Evolutionary conservation across 164 flowering plant species (phyloP), one percentile per base, ranked within the genome.

Genomic region (Umbellularia californica): DNA sequence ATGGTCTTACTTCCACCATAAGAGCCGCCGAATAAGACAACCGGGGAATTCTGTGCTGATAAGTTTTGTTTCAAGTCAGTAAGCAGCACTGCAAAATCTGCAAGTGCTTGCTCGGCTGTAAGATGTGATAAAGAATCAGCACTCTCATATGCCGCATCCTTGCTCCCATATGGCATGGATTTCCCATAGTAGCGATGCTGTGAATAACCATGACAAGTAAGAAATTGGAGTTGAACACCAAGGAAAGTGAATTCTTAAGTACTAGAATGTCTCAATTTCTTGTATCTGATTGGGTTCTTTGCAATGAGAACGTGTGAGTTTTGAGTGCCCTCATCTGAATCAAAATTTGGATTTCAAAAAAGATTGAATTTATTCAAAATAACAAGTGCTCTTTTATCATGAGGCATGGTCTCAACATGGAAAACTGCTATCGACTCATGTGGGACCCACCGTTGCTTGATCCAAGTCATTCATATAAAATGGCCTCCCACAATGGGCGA

Each of bases 101-200:
- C 97, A 60, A 94, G 84, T 0, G 98, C 98, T 80, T 94, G 98
- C 77, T 89, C 98, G 0, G 97, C 87, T 19, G 97, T 92, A 19
- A 94, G 88, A 84, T 84, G 77, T 0, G 95, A 69, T 50, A 92
- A 80, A 14, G 94, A 85, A 69, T 82, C 76, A 52, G 91, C 87
- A 82, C 85, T 86, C 79, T 78, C 68, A 51, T 95, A 95, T 2
- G 98, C 97, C 67, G 81, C 84, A 2, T 91, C 92, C 69, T 50
- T 73, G 75, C 94, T 90, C 47, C 97, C 98, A 72, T 76, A 91
- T 1, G 98, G 97, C 93, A 95, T 82, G 3, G 98, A 92, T 72
- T 93, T 83, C n/a, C 97, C 98, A 79, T 95, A 95, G 77, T 90
- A 95, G 58, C 97, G 84, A 81, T 95, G 98, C 97, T 95, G 85